Percentiles rank a stretch among this genome's conserved stretches.
phyloP scores from a whole-genome alignment of 352 stramenopile species.

The Blastocystis sp. region DNA sequence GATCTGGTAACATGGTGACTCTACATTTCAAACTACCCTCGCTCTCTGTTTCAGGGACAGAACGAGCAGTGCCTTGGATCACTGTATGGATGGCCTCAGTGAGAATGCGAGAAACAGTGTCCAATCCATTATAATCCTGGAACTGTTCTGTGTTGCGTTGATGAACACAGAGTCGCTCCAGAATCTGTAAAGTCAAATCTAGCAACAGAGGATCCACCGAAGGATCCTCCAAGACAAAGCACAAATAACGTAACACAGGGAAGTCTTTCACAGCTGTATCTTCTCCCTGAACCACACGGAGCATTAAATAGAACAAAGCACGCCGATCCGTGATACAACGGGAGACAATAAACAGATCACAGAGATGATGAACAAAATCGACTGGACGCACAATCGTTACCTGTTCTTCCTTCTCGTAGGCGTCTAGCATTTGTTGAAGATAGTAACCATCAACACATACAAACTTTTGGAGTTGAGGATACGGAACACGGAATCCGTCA shows the following conservation, averaged over 20 bases:
- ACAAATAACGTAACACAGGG: conserved; percentile 28
- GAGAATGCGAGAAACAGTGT: not conserved
- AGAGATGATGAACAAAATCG: conserved; percentile 17
- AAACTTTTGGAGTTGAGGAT: conserved; percentile 2
- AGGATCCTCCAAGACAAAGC: conserved; percentile 41
- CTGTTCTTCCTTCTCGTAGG: not conserved
- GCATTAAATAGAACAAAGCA: not conserved
- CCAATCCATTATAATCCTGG: conserved; percentile 10
- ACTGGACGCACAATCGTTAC: not conserved
- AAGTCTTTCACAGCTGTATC: not conserved
- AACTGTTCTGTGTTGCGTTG: conserved; percentile 15
- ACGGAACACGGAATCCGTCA: conserved; percentile 22
- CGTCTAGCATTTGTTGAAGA: conserved; percentile 12
- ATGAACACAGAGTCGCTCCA: not conserved
- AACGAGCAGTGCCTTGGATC: not conserved
- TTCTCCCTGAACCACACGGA: not conserved
- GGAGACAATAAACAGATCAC: conserved; percentile 36
- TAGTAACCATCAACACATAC: conserved; percentile 59
- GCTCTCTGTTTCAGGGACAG: not conserved
- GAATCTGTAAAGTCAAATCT: not conserved
- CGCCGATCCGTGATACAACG: not conserved
- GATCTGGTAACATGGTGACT: not conserved
- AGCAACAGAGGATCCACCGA: not conserved
- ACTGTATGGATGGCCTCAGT: not conserved
- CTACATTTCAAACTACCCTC: not conserved